phyloP scores from a whole-genome alignment of 768 basidiomycete species.

The Holtermanniella nyarrowii region DNA sequence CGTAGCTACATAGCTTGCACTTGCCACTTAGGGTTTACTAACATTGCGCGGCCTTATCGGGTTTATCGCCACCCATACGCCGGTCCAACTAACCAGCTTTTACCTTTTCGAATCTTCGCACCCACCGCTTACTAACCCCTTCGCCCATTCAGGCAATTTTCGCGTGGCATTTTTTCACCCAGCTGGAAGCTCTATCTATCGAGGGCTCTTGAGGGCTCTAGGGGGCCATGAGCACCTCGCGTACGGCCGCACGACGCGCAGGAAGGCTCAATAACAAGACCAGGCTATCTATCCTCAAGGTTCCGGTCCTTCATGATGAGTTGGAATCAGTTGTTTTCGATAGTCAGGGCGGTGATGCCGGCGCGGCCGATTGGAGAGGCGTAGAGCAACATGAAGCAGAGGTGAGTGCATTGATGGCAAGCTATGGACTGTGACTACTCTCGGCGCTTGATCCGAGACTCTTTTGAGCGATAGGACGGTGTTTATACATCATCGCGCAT shows the following conservation, averaged over 20 bases:
- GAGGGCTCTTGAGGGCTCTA: slow-evolving; percentile 7
- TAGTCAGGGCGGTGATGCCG: neutral
- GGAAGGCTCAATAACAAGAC: slow-evolving; percentile 37
- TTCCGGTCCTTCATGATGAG: neutral
- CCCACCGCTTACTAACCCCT: too few relatives aligned
- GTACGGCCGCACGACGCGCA: slow-evolving; percentile 26
- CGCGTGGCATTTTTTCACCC: neutral
- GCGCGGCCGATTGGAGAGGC: neutral
- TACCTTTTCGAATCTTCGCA: too few relatives aligned
- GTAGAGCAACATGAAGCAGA: neutral
- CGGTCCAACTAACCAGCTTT: too few relatives aligned
- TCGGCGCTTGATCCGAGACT: neutral
- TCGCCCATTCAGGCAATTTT: too few relatives aligned
- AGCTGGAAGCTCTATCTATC: slow-evolving; percentile 1
- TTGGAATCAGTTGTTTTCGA: neutral
- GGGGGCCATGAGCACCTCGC: slow-evolving; percentile 20
- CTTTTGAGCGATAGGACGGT: too few relatives aligned
- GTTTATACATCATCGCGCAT: too few relatives aligned
- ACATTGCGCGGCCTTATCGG: too few relatives aligned
- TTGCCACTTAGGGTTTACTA: too few relatives aligned
- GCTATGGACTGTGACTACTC: neutral
- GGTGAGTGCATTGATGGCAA: slow-evolving; percentile 1
- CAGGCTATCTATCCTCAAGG: slow-evolving; percentile 18
- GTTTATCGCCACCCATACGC: too few relatives aligned
- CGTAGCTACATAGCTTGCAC: too few relatives aligned